Percentiles rank a stretch among this genome's conserved stretches.
These are phyloP conservation scores for Tetrahymena elliotti DNA, from an alignment of 73 alveolate genomes.

Conservation along the genomic window DNA sequence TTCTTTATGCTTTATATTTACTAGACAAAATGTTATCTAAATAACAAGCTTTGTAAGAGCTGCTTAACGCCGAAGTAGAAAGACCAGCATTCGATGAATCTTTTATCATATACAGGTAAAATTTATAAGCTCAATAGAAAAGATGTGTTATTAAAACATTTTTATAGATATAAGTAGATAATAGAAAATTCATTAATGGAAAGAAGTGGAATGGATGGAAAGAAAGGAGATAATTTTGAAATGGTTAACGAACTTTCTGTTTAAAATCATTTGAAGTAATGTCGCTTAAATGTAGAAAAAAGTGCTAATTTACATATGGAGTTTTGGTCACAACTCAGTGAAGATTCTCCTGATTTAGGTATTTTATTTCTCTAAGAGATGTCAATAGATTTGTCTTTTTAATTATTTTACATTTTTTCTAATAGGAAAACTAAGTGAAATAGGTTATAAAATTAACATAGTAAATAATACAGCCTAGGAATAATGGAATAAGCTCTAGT, in stretches of 20 bases:
- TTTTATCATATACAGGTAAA: conserved; percentile 22
- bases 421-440: conserved; percentile 4
- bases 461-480: conserved; percentile 9
- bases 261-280: neutral
- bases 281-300: conserved; percentile 19
- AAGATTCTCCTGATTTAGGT: conserved; percentile 38
- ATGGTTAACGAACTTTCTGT: neutral
- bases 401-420: neutral
- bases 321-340: conserved; percentile 42
- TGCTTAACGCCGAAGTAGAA: conserved; percentile 27
- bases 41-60: conserved; percentile 24
- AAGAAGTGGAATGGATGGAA: neutral
- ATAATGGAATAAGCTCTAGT: conserved; percentile 2
- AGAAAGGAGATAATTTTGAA: neutral
- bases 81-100: conserved; percentile 28
- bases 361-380: too few species aligned
- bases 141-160: neutral
- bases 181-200: neutral
- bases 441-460: conserved; percentile 20
- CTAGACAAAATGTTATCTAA: conserved; percentile 34
- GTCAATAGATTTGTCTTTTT: too few species aligned
- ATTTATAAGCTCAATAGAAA: neutral
- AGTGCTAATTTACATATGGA: conserved; percentile 31
- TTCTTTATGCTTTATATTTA: conserved; percentile 14
- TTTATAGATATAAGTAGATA: neutral